Base-by-base conservation (phyloP, 148 eudicot species). In the Nepenthes gracilis region DNA sequence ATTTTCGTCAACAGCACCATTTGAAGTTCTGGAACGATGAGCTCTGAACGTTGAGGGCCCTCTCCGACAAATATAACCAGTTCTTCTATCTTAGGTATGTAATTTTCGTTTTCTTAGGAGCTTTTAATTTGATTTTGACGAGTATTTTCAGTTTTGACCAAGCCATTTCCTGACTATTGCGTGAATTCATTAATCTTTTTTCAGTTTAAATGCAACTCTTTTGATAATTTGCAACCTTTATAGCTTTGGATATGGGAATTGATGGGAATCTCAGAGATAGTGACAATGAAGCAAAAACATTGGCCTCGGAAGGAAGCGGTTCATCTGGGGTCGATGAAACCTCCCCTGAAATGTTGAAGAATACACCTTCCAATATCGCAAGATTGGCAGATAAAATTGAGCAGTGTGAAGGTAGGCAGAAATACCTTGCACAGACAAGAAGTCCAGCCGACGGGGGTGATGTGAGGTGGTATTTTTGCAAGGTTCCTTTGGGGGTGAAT, bases 401-500 rank as follows among this genome's bases (percentile, higher is more conserved):
- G 67, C 99, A 93, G 64, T 85, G 72, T 56, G 89, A 88, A 64
- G 99, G 96, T 13, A 77, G 96, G 50, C 84, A 77, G 58, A 93
- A 93, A 82, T 93, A 93, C 72, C 89, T 84, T 61, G 89, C 96
- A 0, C 91, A 81, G 45, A 93, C 99, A 6, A 70, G 64, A n/a
- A 93, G 99, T 64, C 83, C 95, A 1, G 88, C 89, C 7, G 99
- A 93, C 74, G 95, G 96, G 2, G 85, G 92, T 23, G 99, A 93
- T 75, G 92, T 93, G 66, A 67, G 95, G 33, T 93, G 99, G 99
- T 93, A 88, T 70, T 93, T 93, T 59, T 86, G 99, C 74, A 93
- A 93, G 76, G 83, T 84, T 32, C 89, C 95, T 68, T 79, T 93
- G 71, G 80, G 77, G 2, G 63, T 72, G 14, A 71, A 86, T 75